Percentiles rank a stretch among this genome's conserved stretches.
Evolutionary conservation across 371 early-diverging fungal genomes (phyloP).

Genomic region (Rhizopus delemar): DNA sequence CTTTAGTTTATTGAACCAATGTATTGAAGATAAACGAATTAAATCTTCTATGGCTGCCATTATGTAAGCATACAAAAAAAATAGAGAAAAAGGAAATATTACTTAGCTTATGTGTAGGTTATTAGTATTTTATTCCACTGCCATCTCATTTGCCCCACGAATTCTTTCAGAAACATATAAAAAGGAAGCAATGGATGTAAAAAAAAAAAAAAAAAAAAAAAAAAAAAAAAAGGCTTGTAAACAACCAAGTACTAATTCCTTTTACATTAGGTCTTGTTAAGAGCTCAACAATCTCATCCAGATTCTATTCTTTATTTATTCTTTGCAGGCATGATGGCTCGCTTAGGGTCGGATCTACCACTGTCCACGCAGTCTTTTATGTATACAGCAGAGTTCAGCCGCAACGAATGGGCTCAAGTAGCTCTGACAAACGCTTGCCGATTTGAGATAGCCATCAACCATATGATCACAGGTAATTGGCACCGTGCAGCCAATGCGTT

Average conservation of each 20-base stretch:
- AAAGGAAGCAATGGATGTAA: constrained; percentile 44
- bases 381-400: constrained; percentile 43
- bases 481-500: constrained; percentile 48
- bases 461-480: constrained; percentile 59
- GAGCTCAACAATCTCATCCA: constrained; percentile 55
- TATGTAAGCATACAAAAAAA: constrained; percentile 37
- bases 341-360: constrained; percentile 47
- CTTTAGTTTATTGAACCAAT: constrained; percentile 54
- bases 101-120: constrained; percentile 23
- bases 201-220: not conserved
- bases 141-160: constrained; percentile 47
- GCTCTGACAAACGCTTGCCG: constrained; percentile 54
- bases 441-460: constrained; percentile 62
- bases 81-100: not conserved
- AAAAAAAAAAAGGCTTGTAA: not conserved
- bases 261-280: constrained; percentile 46
- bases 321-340: constrained; percentile 56
- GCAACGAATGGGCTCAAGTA: constrained; percentile 47
- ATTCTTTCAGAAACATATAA: constrained; percentile 36
- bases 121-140: constrained; percentile 39
- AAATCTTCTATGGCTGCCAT: constrained; percentile 61
- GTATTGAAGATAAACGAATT: constrained; percentile 54
- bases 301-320: constrained; percentile 59
- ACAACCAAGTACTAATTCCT: not conserved
- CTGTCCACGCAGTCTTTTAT: constrained; percentile 56